Evolutionary conservation across 129 eudicot species (phyloP).

Genomic region (Logfia minima): DNA sequence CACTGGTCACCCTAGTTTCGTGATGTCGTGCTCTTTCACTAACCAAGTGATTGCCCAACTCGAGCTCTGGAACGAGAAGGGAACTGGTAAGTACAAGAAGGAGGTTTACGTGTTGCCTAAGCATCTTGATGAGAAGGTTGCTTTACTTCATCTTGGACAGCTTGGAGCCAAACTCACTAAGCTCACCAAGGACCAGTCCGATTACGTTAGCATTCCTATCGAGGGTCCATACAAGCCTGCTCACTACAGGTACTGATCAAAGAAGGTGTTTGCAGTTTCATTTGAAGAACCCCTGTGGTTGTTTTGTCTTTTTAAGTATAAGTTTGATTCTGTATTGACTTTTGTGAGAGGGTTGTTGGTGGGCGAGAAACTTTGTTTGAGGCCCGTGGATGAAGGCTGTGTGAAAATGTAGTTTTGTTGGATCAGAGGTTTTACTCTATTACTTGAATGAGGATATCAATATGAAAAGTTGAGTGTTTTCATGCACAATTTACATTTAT

Average conservation of each 20-base stretch:
- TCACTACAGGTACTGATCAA: constrained; percentile 21
- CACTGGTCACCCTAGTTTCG: constrained; percentile 51
- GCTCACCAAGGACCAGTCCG: constrained; percentile 23
- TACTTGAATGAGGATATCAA: constrained; percentile 15
- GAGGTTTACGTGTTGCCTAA: constrained; percentile 19
- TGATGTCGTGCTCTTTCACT: constrained; percentile 36
- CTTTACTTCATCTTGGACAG: constrained; percentile 20
- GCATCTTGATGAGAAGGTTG: constrained; percentile 22
- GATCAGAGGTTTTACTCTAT: background rate
- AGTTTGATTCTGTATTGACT: constrained; percentile 2
- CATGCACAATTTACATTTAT: constrained; percentile 4
- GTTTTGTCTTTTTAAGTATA: constrained; percentile 1
- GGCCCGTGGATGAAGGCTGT: constrained; percentile 5
- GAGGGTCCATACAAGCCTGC: constrained; percentile 25
- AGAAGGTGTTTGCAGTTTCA: background rate
- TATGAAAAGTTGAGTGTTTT: constrained; percentile 3
- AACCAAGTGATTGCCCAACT: constrained; percentile 26
- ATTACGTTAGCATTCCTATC: constrained; percentile 19
- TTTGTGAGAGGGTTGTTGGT: constrained; percentile 9
- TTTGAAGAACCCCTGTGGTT: background rate
- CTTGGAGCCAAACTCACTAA: constrained; percentile 21
- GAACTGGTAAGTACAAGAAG: constrained; percentile 18
- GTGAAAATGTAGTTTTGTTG: constrained; percentile 11
- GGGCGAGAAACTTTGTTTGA: background rate
- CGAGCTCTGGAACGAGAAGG: constrained; percentile 21